Conservation (phyloP, 768 basidiomycete genomes). For the Termitomyces bulborhizus region DNA sequence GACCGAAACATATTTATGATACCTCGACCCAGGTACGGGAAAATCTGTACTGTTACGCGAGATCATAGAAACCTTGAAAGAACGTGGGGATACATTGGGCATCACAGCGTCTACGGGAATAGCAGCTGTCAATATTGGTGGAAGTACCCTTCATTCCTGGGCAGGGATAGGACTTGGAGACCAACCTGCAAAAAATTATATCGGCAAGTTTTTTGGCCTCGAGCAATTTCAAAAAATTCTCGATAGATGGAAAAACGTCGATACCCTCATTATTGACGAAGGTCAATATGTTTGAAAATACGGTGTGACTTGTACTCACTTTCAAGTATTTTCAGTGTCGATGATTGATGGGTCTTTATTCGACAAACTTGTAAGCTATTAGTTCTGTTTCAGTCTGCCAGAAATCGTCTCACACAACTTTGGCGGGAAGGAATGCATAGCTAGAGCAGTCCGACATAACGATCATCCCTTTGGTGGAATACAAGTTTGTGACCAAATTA, state of each 20-base stretch:
- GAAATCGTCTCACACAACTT: slow-evolving; percentile 3
- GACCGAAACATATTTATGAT: background rate
- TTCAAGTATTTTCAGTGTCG: slow-evolving; percentile 51
- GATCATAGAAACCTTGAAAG: slow-evolving; percentile 51
- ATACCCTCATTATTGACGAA: slow-evolving; percentile 80
- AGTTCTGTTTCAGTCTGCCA: background rate
- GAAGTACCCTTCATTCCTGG: slow-evolving; percentile 76
- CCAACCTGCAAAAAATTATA: slow-evolving; percentile 44
- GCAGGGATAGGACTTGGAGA: slow-evolving; percentile 75
- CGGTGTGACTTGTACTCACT: slow-evolving; percentile 1
- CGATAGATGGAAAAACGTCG: slow-evolving; percentile 55
- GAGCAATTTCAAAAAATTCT: slow-evolving; percentile 31
- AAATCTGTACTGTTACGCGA: slow-evolving; percentile 78
- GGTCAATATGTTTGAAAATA: slow-evolving; percentile 35
- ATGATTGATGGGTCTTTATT: slow-evolving; percentile 83
- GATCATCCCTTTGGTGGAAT: slow-evolving; percentile 77
- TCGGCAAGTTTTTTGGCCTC: slow-evolving; percentile 46
- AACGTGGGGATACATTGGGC: slow-evolving; percentile 35
- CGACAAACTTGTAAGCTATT: slow-evolving; percentile 61
- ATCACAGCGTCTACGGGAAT: slow-evolving; percentile 80
- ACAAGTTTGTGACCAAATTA: slow-evolving; percentile 41
- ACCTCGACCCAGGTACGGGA: slow-evolving; percentile 50
- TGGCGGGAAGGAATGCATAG: slow-evolving; percentile 56
- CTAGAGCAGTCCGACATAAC: slow-evolving; percentile 45
- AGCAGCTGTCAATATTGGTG: slow-evolving; percentile 79